Base-by-base conservation (phyloP, 805 yeast genomes). In the Cyberlindnera lachancei region DNA sequence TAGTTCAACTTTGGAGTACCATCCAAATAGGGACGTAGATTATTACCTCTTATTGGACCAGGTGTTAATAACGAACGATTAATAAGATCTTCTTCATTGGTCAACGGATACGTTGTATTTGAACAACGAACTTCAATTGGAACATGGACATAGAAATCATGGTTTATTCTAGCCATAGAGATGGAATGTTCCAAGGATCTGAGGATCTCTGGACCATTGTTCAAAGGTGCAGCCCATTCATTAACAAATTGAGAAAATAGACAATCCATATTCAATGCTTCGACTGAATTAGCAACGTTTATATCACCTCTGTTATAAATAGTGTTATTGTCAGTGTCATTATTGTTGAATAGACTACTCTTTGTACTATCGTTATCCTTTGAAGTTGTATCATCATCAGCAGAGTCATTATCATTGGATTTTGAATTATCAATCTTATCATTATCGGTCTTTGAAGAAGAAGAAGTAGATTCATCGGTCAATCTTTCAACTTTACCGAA, bases 191-290 rank as follows among this genome's bases (percentile, higher is more conserved):
- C 71, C 38, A 90, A 64, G n/a, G 78, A 65, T 31, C 64, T 59
- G 41, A 88, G 66, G 14, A 81, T 78, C 32, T 75, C 80, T 7
- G 79, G 79, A 5, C 96, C 96, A 41, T 75, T 70, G 16, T 61
- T 68, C 50, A 90, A 61, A 15, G 97, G 97, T 30, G 94, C 74
- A n/a, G 92, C 87, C 97, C 97, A 90, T 61, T 90, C 98, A 53
- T 88, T 78, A 31, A 90, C 97, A 59, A 78, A 88, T 58, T 90
- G 98, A 27, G 87, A 77, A 57, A 86, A 90, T 45, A 90, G 63
- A 56, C 97, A 92, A 62, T 92, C 97, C 95, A 90, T 85, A 56
- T 84, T 86, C 49, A 90, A 73, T 6, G 90, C 95, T 37, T 81
- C 84, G 27, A 84, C 90, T 4, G 95, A 80, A 37, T 73, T 70